Evolutionary conservation across 352 stramenopile species (phyloP), one percentile per base, ranked within the genome.

Genomic region (Albugo laibachii): DNA sequence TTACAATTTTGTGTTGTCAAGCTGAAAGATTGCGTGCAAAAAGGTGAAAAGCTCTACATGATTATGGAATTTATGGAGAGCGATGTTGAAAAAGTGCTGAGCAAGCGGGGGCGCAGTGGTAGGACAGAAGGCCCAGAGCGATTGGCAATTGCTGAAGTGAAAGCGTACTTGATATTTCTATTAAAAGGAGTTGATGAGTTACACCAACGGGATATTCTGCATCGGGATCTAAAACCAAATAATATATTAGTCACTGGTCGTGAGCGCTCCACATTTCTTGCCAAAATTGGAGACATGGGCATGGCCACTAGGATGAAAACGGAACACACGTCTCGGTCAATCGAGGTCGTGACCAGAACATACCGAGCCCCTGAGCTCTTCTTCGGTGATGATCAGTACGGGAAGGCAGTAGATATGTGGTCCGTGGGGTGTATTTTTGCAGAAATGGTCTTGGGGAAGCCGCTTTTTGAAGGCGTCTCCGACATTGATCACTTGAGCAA

Each of bases 221-320:
- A 98, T 60, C 82, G 94, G 13, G 94, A 99, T 56, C 73, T 99
- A 51, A 99, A 99, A 70, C 97, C 92, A n/a, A 92, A 66, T 50
- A 98, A 98, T 54, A 71, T 99, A 56, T 61, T 99, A 5, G n/a
- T n/a, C n/a, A n/a, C n/a, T n/a, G n/a, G n/a, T n/a, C n/a, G n/a
- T n/a, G n/a, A n/a, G n/a, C n/a, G n/a, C n/a, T n/a, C n/a, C n/a
- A n/a, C n/a, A n/a, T n/a, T n/a, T n/a, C 96, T 98, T 49, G 86
- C 93, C 57, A 72, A 79, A 52, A 55, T 56, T 11, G 80, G 76
- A 1, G 39, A 60, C 62, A 2, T 59, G 70, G 24, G 13, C 92
- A 92, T 58, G 97, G 19, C 79, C 91, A 47, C 60, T 96, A n/a
- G n/a, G n/a, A n/a, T n/a, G n/a, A n/a, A n/a, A n/a, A n/a, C n/a